Base-by-base conservation (phyloP, 139 green algal species). In the Pleodorina starrii region DNA sequence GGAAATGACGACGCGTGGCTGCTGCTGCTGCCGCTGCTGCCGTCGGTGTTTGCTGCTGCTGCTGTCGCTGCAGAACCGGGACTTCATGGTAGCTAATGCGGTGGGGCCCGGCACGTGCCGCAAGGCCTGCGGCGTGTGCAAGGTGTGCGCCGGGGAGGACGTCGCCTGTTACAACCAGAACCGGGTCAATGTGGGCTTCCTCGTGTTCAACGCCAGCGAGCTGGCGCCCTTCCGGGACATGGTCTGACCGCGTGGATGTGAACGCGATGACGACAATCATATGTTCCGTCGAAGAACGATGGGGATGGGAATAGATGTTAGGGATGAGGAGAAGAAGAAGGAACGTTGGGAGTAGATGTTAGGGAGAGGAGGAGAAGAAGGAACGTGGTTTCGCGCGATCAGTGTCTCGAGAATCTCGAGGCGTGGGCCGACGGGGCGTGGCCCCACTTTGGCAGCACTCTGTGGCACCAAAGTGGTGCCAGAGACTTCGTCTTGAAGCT, bases 141-240 rank as follows among this genome's bases (percentile, higher is more conserved):
- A 11, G n/a, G 59, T 68, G 74, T 92, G 89, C 83, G 73, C 43
- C 9, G 0, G 66, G 29, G 72, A 36, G 29, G 89, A 92, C 60
- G 29, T 42, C 19, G 82, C 51, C 12, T 92, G 89, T 74, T 90
- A 87, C 63, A 87, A 92, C 50, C 43, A 86, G 36, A 92, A 92
- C 74, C 73, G 89, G 46, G 2, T 29, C 11, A 87, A 84, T 43
- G 74, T 90, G 46, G 79, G 84, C 68, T 89, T 83, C 84, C 84
- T 89, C 14, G 38, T 83, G 2, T 89, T 40, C 84, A 89, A 89
- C 38, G 25, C 69, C 14, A 54, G 48, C 0, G 84, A 89, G 84
- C 69, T 89, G 35, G 32, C 48, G 40, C 84, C 84, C 48, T 89
- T 89, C 69, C 46, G 23, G 44, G 11, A 38, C 83, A 71, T 81